Evolutionary conservation across 441 rosid genomes (phyloP).

Genomic region (Euphorbia schlechtendalii): DNA sequence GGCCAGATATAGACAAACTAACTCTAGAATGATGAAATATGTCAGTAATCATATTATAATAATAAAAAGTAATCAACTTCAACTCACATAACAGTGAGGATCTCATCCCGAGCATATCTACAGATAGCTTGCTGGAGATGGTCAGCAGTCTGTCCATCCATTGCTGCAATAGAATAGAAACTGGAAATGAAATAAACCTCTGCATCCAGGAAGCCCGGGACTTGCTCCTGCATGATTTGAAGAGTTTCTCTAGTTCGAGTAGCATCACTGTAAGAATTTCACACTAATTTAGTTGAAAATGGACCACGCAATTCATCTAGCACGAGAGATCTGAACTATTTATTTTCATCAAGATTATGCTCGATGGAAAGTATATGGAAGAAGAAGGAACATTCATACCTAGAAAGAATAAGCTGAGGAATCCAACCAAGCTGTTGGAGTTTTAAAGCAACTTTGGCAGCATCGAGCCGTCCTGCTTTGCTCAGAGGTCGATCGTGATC

Average conservation of each 20-base stretch:
- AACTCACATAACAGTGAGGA: constrained; percentile 72
- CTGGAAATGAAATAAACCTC: constrained; percentile 77
- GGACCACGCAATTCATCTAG: neutral
- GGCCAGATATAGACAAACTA: neutral
- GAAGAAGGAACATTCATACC: constrained; percentile 26
- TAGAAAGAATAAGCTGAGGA: constrained; percentile 75
- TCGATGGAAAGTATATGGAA: neutral
- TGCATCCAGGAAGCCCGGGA: constrained; percentile 53
- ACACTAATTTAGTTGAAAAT: constrained; percentile 6
- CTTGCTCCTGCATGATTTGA: constrained; percentile 71
- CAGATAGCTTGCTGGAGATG: constrained; percentile 70
- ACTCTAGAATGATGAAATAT: neutral
- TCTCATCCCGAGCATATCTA: constrained; percentile 55
- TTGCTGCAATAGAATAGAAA: constrained; percentile 88
- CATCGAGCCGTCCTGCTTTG: constrained; percentile 55
- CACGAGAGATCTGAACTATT: neutral
- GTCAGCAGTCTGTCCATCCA: constrained; percentile 97
- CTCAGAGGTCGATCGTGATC: constrained; percentile 93
- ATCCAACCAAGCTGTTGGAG: constrained; percentile 75
- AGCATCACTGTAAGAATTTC: constrained; percentile 56
- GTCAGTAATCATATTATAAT: neutral
- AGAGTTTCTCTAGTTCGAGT: constrained; percentile 70
- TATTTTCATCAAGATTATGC: neutral
- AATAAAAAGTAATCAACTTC: neutral
- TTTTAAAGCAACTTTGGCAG: constrained; percentile 53